Percentiles rank a stretch among this genome's conserved stretches.
Evolutionary conservation across 768 basidiomycete genomes (phyloP).

Genomic region (Trametes cinnabarina): DNA sequence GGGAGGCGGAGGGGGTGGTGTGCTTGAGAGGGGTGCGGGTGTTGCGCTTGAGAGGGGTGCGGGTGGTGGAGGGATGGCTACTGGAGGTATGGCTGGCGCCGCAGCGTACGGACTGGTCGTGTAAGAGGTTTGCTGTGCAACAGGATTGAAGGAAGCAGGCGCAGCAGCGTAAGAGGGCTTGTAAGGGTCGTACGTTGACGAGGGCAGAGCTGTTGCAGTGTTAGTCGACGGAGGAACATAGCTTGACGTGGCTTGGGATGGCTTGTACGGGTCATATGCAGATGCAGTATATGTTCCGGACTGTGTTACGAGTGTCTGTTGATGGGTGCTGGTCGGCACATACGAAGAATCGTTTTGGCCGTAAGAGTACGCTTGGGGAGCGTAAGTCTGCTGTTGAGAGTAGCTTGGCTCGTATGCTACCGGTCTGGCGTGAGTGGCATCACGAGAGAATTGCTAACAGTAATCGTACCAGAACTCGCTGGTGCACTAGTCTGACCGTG

Average conservation of each 20-base stretch:
- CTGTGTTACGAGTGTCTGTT: conserved; percentile 18
- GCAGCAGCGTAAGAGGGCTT: conserved; percentile 10
- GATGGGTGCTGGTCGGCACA: conserved; percentile 20
- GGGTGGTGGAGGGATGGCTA: conserved; percentile 18
- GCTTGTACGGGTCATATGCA: conserved; percentile 32
- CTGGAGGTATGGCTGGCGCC: not conserved
- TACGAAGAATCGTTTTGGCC: conserved; percentile 15
- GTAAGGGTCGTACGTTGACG: conserved; percentile 20
- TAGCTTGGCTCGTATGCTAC: conserved; percentile 12
- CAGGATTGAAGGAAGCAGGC: not conserved
- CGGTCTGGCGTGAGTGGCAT: not conserved
- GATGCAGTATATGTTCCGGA: conserved; percentile 15
- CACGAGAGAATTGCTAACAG: not conserved
- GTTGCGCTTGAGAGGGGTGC: conserved; percentile 15
- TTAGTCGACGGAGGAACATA: conserved; percentile 24
- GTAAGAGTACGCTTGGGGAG: conserved; percentile 13
- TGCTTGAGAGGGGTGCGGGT: conserved; percentile 12
- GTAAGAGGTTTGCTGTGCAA: not conserved
- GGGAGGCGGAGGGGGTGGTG: conserved; percentile 30
- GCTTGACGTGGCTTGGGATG: conserved; percentile 15
- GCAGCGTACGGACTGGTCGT: not conserved
- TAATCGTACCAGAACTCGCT: conserved; percentile 4
- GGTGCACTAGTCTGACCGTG: conserved; percentile 1
- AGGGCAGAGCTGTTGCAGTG: conserved; percentile 21
- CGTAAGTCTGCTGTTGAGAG: conserved; percentile 9